Base-by-base conservation (phyloP, 1,284 basidiomycete species). In the Chalciporus sp. region DNA sequence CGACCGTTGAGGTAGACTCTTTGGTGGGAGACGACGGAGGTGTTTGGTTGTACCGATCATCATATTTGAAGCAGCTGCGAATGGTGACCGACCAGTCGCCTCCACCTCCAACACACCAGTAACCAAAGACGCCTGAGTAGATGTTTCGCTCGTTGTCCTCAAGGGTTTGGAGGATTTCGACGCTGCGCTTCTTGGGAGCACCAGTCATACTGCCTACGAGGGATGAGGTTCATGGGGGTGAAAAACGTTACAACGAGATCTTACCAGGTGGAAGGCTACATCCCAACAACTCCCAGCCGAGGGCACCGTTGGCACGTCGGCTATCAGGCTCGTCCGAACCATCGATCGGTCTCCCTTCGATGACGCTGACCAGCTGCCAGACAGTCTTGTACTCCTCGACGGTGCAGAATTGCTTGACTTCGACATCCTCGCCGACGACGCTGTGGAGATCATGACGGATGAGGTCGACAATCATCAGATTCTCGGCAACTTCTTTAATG, bases 391-490 rank as follows among this genome's bases (percentile, higher is more conserved):
- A 98, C 61, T 93, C 92, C 69, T 99, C 96, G 8, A 98, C 84
- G 1, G 75, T 75, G 72, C 96, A 98, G 61, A 99, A 90, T 59
- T 92, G 85, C 49, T 86, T 89, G 2, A 98, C 94, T 6, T 79
- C 69, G 6, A 99, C 95, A 47, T 88, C 69, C 68, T 91, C 71
- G 58, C 91, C 77, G 61, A 98, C 76, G 65, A 92, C 75, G 66
- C 86, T 73, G 76, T 90, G 85, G 29, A 99, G 76, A 72, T 99
- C 96, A 55, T 97, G 92, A 14, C 95, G 85, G 63, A 98, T 98
- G 40, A 98, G 81, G 68, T 98, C 96, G 20, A 98, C 96, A 61
- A 99, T 98, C 96, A 99, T 98, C 50, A 98, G 74, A 68, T 99
- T 99, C 74, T 98, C 96, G 0, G 95, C 96, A 1, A 96, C 85